Base-by-base conservation (phyloP, 2,329 filamentous ascomycete species). In the Neonectria hederae region DNA sequence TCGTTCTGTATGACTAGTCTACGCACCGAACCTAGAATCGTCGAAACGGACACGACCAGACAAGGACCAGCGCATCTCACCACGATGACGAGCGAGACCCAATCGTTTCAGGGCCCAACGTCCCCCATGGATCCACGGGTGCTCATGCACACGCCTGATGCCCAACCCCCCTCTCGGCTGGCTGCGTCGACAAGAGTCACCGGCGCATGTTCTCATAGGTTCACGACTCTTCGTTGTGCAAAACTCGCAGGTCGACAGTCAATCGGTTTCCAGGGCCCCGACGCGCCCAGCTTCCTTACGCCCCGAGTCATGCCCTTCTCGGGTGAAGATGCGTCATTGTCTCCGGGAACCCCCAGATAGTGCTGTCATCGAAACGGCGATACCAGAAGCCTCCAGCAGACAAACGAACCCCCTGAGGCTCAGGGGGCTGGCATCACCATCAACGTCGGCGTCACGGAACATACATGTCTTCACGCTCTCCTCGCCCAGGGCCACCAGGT, bases 111-210 rank as follows among this genome's bases (percentile, higher is more conserved):
- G 42, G 56, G 61, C 57, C 51, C 43, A 54, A 59, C 43, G 40
- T 54, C 28, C 55, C 42, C 43, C 30, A 54, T 59, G 43, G 51
- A 56, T 45, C 63, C 59, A 63, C 60, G 56, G 46, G 46, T 66
- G 45, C 63, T 70, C 63, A 68, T 69, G 65, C 70, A 65, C 66
- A 65, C 64, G 53, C 68, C 65, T 67, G 62, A 64, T 72, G 67
- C 70, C 70, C 67, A 69, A 72, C 66, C 60, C 58, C 58, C 66
- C 55, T 49, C 58, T 59, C 48, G 63, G 65, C 60, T 60, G 61
- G 59, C 32, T 48, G 63, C 58, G 54, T 65, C 55, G 35, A 57
- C 53, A 62, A 54, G 48, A 54, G 28, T 54, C 54, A 59, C 28
- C 46, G 30, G 32, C 46, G 30, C 45, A 14, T 9, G 17, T 38